Conservation (phyloP, 1,139 yeast genomes). For the Hemisphaericaspora xylanilytica region DNA sequence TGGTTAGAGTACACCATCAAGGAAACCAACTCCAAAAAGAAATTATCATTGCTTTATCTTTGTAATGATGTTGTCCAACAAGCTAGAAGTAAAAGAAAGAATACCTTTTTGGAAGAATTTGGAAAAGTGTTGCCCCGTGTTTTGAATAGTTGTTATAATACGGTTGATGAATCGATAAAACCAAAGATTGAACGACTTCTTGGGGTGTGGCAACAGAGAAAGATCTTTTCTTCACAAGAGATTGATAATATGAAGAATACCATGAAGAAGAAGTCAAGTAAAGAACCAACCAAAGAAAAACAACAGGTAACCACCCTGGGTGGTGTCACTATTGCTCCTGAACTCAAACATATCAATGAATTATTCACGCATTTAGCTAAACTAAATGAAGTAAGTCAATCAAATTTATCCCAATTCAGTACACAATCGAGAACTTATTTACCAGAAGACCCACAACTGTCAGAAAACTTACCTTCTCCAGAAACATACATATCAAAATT, state of each 20-base stretch:
- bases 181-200: slow-evolving; percentile 64
- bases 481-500: slow-evolving; percentile 47
- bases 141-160: slow-evolving; percentile 29
- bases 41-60: slow-evolving; percentile 63
- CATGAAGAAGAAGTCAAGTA: slow-evolving; percentile 3
- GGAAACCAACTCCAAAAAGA: slow-evolving; percentile 30
- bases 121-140: slow-evolving; percentile 44
- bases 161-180: slow-evolving; percentile 39
- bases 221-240: slow-evolving; percentile 48
- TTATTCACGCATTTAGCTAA: slow-evolving; percentile 29
- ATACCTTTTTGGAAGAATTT: slow-evolving; percentile 61
- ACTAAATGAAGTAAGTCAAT: slow-evolving; percentile 32
- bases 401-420: slow-evolving; percentile 42
- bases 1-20: slow-evolving; percentile 52
- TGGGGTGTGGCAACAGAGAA: slow-evolving; percentile 73
- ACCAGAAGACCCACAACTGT: slow-evolving; percentile 39
- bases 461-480: slow-evolving; percentile 54
- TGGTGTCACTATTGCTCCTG: slow-evolving; percentile 29
- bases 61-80: slow-evolving; percentile 87
- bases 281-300: slow-evolving; percentile 16
- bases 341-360: slow-evolving; percentile 37
- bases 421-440: slow-evolving; percentile 43
- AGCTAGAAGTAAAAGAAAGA: slow-evolving; percentile 62
- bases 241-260: slow-evolving; percentile 43
- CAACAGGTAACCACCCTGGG: slow-evolving; percentile 7